phyloP scores from a whole-genome alignment of 495 filamentous ascomycete genomes.

The Xylona heveae region DNA sequence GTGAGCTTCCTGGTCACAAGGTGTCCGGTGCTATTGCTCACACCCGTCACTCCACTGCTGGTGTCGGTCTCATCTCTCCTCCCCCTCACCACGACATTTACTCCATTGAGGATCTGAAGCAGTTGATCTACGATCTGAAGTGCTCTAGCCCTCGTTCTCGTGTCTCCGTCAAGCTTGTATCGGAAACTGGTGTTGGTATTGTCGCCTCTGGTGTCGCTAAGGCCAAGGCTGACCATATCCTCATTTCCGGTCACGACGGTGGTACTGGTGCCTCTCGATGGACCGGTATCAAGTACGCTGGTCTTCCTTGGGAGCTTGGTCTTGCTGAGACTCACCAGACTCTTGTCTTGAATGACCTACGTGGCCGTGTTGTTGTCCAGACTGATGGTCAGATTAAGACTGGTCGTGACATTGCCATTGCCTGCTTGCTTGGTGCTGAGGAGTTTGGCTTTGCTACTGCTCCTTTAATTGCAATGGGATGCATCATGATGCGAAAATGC shows the following conservation, averaged over 20 bases:
- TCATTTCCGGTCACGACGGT: constrained; percentile 96
- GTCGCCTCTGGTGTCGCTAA: constrained; percentile 97
- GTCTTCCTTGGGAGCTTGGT: constrained; percentile 94
- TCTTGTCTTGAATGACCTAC: constrained; percentile 90
- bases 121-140: constrained; percentile 96
- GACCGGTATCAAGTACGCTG: constrained; percentile 99
- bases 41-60: constrained; percentile 95
- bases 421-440: constrained; percentile 88
- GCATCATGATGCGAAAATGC: constrained; percentile 84
- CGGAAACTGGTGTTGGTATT: constrained; percentile 94
- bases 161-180: constrained; percentile 97
- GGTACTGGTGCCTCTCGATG: constrained; percentile 95
- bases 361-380: constrained; percentile 92
- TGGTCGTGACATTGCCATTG: constrained; percentile 88
- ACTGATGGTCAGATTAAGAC: constrained; percentile 94
- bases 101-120: constrained; percentile 96
- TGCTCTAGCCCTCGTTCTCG: constrained; percentile 89
- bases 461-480: constrained; percentile 92
- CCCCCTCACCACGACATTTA: constrained; percentile 99
- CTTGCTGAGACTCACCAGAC: constrained; percentile 98
- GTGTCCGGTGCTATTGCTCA: constrained; percentile 91
- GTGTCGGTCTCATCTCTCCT: constrained; percentile 95
- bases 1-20: constrained; percentile 95
- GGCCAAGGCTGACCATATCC: constrained; percentile 92
- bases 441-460: constrained; percentile 98